Evolutionary conservation across 1,284 basidiomycete species (phyloP), one percentile per base, ranked within the genome.

Genomic region (Austropuccinia psidii): DNA sequence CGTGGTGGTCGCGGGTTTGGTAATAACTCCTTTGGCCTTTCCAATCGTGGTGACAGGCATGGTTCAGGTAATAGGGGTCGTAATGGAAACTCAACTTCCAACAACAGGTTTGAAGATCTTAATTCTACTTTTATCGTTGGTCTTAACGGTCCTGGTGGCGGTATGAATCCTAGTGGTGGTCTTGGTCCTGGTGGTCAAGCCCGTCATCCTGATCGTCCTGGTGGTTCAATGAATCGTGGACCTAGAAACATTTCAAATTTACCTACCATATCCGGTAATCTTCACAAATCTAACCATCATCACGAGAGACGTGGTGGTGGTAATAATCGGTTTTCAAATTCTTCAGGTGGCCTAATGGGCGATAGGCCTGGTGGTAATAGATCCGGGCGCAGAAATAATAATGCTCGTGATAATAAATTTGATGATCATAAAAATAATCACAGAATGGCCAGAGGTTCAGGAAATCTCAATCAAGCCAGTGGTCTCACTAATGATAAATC

Each of bases 241-340:
- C 39, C 54, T 6, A 55, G 68, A 17, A 61, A 24, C 47, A 72
- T 72, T 17, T 61, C 55, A 0, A 72, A 61, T 33, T 39, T 69
- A 41, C 66, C 66, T 31, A 57, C 66, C 19, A 27, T 49, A 31
- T 19, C 52, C 8, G 54, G 54, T 15, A 8, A 33, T 9, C 37
- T 35, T 50, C 52, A 58, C 54, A 69, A 49, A 49, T 21, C 33
- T 29, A 54, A 19, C 29, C 62, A 65, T 24, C 57, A 58, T 27
- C 35, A 19, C 7, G 66, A 69, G 21, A 50, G 66, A 5, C 52
- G 66, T n/a, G 45, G 55, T 37, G 66, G 54, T 52, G 57, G 33
- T 1, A 47, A 29, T 33, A 49, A n/a, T 27, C 43, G 68, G 4
- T 55, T 21, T 55, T 55, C 54, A 55, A 55, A 55, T 27, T 41